Percentiles rank a stretch among this genome's conserved stretches.
These are phyloP conservation scores for Pythium sp. DNA, from an alignment of 352 stramenopile species.

Conservation along the genomic window DNA sequence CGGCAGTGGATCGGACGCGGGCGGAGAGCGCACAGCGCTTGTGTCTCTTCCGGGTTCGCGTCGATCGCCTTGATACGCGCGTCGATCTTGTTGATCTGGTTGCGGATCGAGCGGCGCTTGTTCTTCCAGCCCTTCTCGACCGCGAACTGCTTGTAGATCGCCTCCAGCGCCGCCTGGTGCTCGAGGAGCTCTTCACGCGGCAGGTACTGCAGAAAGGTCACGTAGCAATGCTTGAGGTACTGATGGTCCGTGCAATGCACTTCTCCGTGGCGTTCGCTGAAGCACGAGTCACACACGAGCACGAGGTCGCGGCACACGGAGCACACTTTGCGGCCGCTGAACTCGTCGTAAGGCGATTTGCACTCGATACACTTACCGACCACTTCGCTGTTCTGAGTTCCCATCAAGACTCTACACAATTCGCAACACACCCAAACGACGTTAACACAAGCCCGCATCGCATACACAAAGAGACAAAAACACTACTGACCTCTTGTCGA, in stretches of 20 bases:
- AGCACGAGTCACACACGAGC: conserved; percentile 66
- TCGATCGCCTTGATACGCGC: conserved; percentile 41
- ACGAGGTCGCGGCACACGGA: conserved; percentile 70
- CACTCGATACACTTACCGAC: conserved; percentile 78
- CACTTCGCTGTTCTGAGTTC: conserved; percentile 51
- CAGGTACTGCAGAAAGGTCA: conserved; percentile 72
- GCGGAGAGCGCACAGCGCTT: conserved; percentile 24
- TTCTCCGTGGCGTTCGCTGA: conserved; percentile 50
- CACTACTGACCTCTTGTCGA: conserved; percentile 57
- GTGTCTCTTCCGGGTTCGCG: conserved; percentile 36
- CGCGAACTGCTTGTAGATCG: conserved; percentile 41
- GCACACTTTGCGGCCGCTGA: conserved; percentile 69
- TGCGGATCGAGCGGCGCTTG: conserved; percentile 66
- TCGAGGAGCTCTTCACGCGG: conserved; percentile 35
- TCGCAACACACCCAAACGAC: not conserved
- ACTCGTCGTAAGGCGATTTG: conserved; percentile 48
- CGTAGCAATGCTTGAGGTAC: conserved; percentile 70
- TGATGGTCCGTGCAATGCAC: conserved; percentile 74
- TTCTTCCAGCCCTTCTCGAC: conserved; percentile 68
- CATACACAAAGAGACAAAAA: not conserved
- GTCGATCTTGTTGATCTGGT: conserved; percentile 64
- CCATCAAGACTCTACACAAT: conserved; percentile 48
- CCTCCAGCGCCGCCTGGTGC: conserved; percentile 46
- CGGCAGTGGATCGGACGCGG: conserved; percentile 62
- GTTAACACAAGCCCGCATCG: conserved; percentile 6